These are phyloP conservation scores for Terfezia boudieri DNA, from an alignment of 495 filamentous ascomycete genomes.

Conservation along the genomic window DNA sequence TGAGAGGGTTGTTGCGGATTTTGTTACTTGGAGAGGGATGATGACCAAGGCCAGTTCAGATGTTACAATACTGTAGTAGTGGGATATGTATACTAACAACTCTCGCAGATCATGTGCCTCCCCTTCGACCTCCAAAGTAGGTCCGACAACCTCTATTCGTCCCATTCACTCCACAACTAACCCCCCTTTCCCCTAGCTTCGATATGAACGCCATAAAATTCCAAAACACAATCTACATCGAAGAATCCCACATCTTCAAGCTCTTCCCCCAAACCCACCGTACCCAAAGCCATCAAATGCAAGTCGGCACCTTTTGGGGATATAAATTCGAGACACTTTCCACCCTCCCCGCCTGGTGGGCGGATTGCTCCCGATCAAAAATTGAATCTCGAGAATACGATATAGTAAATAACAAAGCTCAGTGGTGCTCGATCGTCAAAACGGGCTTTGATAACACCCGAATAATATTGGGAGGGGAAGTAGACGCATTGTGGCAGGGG, in stretches of 20 bases:
- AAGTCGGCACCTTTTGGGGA: conserved; percentile 44
- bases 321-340: conserved; percentile 91
- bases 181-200: conserved; percentile 32
- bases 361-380: conserved; percentile 39
- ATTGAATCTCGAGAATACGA: conserved; percentile 54
- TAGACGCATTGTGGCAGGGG: conserved; percentile 78
- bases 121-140: neutral
- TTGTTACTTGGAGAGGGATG: conserved; percentile 95
- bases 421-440: conserved; percentile 82
- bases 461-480: conserved; percentile 76
- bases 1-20: conserved; percentile 45
- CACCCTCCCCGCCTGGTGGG: conserved; percentile 51
- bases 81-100: no score
- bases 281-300: conserved; percentile 28
- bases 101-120: neutral
- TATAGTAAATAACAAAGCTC: conserved; percentile 63
- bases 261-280: conserved; percentile 18
- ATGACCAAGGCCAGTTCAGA: conserved; percentile 53
- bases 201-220: conserved; percentile 89
- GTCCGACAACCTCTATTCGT: neutral
- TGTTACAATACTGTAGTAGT: no score
- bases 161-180: neutral
- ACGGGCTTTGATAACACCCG: conserved; percentile 55
- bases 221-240: conserved; percentile 51
- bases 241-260: conserved; percentile 62